A percentile compares a stretch with the other conserved stretches of the same genome.
These are phyloP conservation scores for Pythium dissotocum DNA, from an alignment of 352 stramenopile genomes.

Conservation along the genomic window DNA sequence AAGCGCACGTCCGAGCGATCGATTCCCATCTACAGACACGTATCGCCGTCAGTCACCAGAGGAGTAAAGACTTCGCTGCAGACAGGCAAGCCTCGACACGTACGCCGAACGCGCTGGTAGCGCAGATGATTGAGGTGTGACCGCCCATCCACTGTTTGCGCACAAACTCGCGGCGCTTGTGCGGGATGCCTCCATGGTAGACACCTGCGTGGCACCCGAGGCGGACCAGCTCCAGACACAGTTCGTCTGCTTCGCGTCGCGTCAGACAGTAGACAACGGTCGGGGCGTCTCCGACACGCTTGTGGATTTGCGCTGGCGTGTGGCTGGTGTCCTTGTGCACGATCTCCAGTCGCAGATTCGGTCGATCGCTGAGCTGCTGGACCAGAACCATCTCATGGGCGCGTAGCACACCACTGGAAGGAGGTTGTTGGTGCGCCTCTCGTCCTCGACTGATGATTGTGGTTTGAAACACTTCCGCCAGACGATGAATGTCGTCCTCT, in stretches of 20 bases:
- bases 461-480: constrained; percentile 56
- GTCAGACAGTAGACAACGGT: constrained; percentile 82
- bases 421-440: neutral
- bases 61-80: neutral
- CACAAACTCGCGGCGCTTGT: constrained; percentile 65
- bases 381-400: constrained; percentile 50
- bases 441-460: constrained; percentile 22
- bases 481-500: constrained; percentile 55
- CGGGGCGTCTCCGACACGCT: constrained; percentile 32
- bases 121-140: constrained; percentile 71
- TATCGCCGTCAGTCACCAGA: neutral
- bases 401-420: neutral
- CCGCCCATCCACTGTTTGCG: constrained; percentile 80
- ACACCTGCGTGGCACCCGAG: constrained; percentile 56
- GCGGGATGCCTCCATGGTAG: constrained; percentile 66
- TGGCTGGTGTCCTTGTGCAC: constrained; percentile 39
- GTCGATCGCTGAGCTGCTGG: constrained; percentile 62
- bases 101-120: constrained; percentile 79
- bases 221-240: constrained; percentile 53
- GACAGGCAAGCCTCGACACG: neutral
- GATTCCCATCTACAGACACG: constrained; percentile 67
- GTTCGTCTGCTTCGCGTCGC: constrained; percentile 61
- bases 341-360: constrained; percentile 66
- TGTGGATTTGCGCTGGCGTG: constrained; percentile 33
- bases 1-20: constrained; percentile 74